These are phyloP conservation scores for Taxillus chinensis DNA, from an alignment of 164 flowering plant genomes.

Conservation along the genomic window DNA sequence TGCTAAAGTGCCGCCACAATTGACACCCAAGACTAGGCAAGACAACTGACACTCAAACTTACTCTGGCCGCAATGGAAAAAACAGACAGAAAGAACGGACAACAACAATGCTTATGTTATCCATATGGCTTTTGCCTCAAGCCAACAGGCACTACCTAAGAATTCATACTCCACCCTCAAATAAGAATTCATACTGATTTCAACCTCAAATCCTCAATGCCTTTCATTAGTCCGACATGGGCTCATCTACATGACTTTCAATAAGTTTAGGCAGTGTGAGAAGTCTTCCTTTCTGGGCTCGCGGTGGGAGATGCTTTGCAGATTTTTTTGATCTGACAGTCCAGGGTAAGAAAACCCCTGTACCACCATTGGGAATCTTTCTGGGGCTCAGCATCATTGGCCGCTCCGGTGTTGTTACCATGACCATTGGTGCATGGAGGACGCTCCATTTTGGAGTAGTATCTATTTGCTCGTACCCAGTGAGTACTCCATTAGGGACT, in stretches of 20 bases:
- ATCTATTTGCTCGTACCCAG: constrained; percentile 28
- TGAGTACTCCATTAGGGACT: constrained; percentile 24
- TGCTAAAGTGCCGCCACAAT: constrained; percentile 13
- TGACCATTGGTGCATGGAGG: constrained; percentile 51
- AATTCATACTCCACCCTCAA: constrained; percentile 4
- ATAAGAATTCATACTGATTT: constrained; percentile 4
- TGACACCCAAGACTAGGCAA: constrained; percentile 4
- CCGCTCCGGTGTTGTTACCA: constrained; percentile 26
- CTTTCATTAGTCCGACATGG: constrained; percentile 19
- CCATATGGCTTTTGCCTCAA: constrained; percentile 18
- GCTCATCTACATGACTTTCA: constrained; percentile 26
- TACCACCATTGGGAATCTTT: constrained; percentile 46
- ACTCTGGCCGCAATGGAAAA: not conserved
- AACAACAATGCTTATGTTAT: constrained; percentile 6
- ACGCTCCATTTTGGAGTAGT: constrained; percentile 62
- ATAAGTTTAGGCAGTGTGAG: constrained; percentile 39
- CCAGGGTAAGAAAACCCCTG: constrained; percentile 95
- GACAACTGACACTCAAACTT: too few species aligned
- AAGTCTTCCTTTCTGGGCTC: constrained; percentile 57
- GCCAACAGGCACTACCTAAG: constrained; percentile 12
- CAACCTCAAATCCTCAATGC: not conserved
- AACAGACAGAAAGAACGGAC: not conserved
- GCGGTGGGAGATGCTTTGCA: constrained; percentile 72
- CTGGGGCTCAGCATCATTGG: constrained; percentile 45
- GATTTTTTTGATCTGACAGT: constrained; percentile 39